Evolutionary conservation across 1,139 yeast genomes (phyloP).

Genomic region (Saccharomyces hybrid): DNA sequence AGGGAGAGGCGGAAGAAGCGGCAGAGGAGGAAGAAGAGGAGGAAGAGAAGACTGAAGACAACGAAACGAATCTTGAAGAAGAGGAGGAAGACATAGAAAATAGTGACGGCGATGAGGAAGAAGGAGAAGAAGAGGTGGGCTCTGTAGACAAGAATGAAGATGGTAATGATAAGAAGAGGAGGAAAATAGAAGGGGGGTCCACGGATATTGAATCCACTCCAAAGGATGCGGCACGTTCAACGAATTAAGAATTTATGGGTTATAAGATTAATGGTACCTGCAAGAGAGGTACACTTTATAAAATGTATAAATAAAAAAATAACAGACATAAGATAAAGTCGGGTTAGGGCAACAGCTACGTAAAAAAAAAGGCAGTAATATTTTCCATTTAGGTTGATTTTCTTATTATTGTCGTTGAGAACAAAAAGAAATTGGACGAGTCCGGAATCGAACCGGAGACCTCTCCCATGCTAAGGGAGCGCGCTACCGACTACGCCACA

Average conservation of each 20-base stretch:
- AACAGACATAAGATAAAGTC: background rate
- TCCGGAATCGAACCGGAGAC: constrained; percentile 88
- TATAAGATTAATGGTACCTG: background rate
- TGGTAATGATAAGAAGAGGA: constrained; percentile 11
- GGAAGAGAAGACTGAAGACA: constrained; percentile 35
- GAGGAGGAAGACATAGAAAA: constrained; percentile 32
- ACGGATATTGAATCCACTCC: background rate
- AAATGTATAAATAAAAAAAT: background rate
- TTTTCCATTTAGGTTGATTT: background rate
- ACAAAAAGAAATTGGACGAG: constrained; percentile 52
- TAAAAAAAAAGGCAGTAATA: background rate
- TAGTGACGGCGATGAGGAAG: constrained; percentile 29
- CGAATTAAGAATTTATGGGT: background rate
- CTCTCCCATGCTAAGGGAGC: constrained; percentile 87
- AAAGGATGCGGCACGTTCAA: background rate
- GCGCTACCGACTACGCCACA: constrained; percentile 94
- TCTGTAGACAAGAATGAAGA: constrained; percentile 11
- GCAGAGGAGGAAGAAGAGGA: constrained; percentile 35
- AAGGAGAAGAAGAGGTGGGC: constrained; percentile 20
- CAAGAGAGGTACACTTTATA: background rate
- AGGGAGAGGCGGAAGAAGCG: constrained; percentile 34
- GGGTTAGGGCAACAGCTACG: background rate
- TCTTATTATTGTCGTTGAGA: background rate
- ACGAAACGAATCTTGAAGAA: constrained; percentile 33
- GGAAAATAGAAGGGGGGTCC: constrained; percentile 12